phyloP scores from a whole-genome alignment of 306 rosid species.

The Alnus rubra region DNA sequence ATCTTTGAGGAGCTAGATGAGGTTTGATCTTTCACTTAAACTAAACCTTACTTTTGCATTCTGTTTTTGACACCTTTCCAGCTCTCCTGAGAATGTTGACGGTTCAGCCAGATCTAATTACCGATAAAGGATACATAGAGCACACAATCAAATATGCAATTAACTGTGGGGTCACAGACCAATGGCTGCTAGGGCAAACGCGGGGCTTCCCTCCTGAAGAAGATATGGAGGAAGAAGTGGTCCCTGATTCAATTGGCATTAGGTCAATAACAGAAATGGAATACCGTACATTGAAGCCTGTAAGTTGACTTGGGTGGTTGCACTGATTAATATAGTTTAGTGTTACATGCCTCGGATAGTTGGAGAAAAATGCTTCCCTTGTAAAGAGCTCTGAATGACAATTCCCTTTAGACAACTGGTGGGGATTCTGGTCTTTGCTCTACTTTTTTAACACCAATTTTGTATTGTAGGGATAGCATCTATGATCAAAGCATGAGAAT shows the following conservation, averaged over 20 bases:
- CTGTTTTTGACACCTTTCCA: slow-evolving; percentile 39
- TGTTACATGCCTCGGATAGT: slow-evolving; percentile 20
- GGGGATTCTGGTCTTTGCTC: slow-evolving; percentile 28
- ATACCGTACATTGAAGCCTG: slow-evolving; percentile 57
- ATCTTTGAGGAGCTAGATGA: background rate
- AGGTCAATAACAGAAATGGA: slow-evolving; percentile 65
- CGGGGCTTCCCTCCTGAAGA: slow-evolving; percentile 78
- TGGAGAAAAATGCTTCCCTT: slow-evolving; percentile 19
- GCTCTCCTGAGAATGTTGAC: slow-evolving; percentile 83
- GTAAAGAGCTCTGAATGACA: slow-evolving; percentile 41
- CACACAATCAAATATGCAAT: slow-evolving; percentile 75
- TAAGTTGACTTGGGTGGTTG: slow-evolving; percentile 41
- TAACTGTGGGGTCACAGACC: slow-evolving; percentile 82
- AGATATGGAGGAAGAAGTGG: slow-evolving; percentile 53
- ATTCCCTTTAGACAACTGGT: slow-evolving; percentile 24
- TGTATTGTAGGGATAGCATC: slow-evolving; percentile 32
- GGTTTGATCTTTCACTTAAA: background rate
- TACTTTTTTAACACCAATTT: slow-evolving; percentile 40
- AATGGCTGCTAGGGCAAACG: slow-evolving; percentile 67
- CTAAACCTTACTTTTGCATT: slow-evolving; percentile 17
- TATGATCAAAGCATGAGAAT: slow-evolving; percentile 14
- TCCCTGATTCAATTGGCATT: slow-evolving; percentile 70
- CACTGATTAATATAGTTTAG: slow-evolving; percentile 23
- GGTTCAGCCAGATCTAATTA: slow-evolving; percentile 65
- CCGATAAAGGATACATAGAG: slow-evolving; percentile 77